A percentile compares a stretch with the other conserved stretches of the same genome.
These are phyloP conservation scores for Amylocarpus encephaloides DNA, from an alignment of 2,329 filamentous ascomycete species.

Conservation along the genomic window DNA sequence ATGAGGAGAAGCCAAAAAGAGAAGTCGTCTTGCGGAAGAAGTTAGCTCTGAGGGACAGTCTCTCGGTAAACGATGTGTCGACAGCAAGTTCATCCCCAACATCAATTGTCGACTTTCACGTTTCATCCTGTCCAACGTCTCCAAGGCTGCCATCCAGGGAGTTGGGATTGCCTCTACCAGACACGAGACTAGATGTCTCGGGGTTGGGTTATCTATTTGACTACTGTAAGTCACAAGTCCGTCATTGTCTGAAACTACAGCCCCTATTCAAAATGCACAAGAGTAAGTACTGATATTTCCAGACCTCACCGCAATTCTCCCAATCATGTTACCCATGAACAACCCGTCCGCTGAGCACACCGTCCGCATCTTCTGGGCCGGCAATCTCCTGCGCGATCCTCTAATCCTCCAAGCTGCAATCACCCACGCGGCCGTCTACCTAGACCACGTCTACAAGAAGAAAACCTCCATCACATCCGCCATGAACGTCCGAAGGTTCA, in stretches of 20 bases:
- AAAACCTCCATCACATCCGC: background rate
- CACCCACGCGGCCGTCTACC: conserved; percentile 1
- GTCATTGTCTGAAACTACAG: too few species aligned
- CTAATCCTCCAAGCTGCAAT: conserved; percentile 1
- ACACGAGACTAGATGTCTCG: background rate
- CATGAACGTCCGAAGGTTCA: background rate
- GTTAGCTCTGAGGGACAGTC: too few species aligned
- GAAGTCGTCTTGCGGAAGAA: too few species aligned
- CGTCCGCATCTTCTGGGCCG: background rate
- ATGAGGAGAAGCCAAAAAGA: too few species aligned
- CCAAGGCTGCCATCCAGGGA: background rate
- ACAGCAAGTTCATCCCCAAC: too few species aligned
- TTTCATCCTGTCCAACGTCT: background rate
- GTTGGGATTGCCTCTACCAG: background rate
- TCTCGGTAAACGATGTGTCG: too few species aligned
- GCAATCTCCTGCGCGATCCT: background rate
- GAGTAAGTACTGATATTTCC: background rate
- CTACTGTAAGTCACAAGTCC: background rate
- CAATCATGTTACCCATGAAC: conserved; percentile 1
- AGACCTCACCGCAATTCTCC: background rate
- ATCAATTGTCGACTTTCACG: too few species aligned
- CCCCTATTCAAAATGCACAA: too few species aligned
- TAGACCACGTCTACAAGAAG: background rate
- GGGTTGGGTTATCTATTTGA: background rate
- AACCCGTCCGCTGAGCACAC: background rate